A percentile compares a stretch with the other conserved stretches of the same genome.
Evolutionary conservation across 108 stramenopile species (phyloP).

Genomic region (Skeletonema menzelii): DNA sequence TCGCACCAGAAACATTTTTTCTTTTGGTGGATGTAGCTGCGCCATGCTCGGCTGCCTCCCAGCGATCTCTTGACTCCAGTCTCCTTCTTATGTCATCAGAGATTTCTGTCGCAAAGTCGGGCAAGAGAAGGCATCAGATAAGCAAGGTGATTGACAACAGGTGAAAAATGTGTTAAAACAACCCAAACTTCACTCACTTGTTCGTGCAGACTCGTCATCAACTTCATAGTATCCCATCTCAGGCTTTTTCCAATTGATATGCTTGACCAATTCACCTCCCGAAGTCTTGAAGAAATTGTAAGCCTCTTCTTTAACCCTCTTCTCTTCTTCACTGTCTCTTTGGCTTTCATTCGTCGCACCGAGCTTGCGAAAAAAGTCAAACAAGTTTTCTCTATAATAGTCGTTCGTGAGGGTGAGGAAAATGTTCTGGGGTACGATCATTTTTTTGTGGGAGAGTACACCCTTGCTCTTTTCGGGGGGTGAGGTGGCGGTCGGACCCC

Average conservation of each 20-base stretch:
- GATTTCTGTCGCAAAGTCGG: neutral
- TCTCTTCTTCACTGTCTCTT: neutral
- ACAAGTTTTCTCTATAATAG: neutral
- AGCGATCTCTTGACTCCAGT: neutral
- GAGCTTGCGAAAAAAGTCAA: neutral
- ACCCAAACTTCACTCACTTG: neutral
- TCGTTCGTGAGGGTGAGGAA: neutral
- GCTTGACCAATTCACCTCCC: neutral
- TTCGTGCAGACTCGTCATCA: neutral
- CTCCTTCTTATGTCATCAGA: neutral
- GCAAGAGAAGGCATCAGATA: neutral
- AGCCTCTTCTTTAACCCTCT: neutral
- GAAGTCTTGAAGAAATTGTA: slow-evolving; percentile 3
- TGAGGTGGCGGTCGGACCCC: neutral
- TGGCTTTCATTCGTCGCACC: neutral
- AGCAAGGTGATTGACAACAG: neutral
- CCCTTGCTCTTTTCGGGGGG: neutral
- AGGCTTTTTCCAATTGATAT: neutral
- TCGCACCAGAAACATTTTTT: neutral
- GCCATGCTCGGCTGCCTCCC: neutral
- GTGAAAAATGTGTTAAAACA: neutral
- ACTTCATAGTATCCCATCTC: neutral
- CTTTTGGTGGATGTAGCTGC: neutral
- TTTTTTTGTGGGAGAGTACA: neutral
- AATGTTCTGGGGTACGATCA: neutral